Evolutionary conservation across 129 eudicot genomes (phyloP).

Genomic region (Saposhnikovia divaricata): DNA sequence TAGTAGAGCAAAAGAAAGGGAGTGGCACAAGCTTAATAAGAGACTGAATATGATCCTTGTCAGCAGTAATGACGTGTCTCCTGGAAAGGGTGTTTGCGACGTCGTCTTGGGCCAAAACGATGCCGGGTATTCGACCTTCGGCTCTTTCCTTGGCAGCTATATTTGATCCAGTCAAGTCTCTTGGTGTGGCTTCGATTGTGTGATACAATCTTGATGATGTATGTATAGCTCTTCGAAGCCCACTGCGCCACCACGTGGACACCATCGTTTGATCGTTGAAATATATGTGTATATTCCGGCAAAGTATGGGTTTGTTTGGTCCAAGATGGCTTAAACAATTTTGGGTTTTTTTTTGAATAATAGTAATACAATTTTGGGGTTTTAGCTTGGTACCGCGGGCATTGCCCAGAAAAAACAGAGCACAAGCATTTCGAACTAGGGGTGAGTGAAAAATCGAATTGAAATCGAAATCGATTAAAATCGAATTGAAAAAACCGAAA

Average conservation of each 20-base stretch:
- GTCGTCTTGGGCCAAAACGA: constrained; percentile 49
- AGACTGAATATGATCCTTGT: constrained; percentile 60
- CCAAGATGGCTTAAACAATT: too few relatives aligned
- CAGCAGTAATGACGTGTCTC: constrained; percentile 60
- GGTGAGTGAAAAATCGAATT: too few relatives aligned
- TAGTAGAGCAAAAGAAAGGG: neutral
- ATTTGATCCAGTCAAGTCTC: constrained; percentile 55
- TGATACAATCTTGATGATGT: constrained; percentile 37
- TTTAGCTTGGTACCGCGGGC: too few relatives aligned
- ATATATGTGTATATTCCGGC: neutral
- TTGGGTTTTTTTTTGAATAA: too few relatives aligned
- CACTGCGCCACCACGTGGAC: constrained; percentile 61
- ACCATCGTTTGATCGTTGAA: constrained; percentile 20
- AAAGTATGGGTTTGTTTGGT: neutral
- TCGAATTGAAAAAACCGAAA: too few relatives aligned
- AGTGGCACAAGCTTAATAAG: constrained; percentile 25
- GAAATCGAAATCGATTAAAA: too few relatives aligned
- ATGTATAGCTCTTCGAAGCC: constrained; percentile 25
- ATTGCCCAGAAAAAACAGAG: too few relatives aligned
- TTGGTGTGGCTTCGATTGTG: constrained; percentile 75
- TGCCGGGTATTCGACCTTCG: constrained; percentile 90
- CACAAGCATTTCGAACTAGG: too few relatives aligned
- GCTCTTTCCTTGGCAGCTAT: constrained; percentile 68
- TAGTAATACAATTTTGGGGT: too few relatives aligned
- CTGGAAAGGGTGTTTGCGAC: constrained; percentile 31